These are phyloP conservation scores for Dalechampia spathulata DNA, from an alignment of 441 rosid species.

Conservation along the genomic window DNA sequence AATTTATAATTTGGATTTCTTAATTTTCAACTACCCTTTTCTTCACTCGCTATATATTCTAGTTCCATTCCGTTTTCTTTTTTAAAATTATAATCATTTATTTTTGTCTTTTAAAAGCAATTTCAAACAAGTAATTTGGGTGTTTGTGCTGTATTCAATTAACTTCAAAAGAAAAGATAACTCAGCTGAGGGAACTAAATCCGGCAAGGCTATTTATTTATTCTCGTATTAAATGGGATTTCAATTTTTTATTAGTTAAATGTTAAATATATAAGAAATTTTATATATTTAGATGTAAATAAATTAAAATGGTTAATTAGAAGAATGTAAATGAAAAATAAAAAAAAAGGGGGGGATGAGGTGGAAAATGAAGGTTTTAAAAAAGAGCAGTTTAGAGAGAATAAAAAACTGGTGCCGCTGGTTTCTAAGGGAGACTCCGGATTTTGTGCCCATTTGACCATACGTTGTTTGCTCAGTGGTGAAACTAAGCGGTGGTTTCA, in stretches of 20 bases:
- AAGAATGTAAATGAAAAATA: no score
- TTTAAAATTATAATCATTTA: conserved; percentile 14
- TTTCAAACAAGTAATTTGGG: conserved; percentile 28
- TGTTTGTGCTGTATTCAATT: conserved; percentile 28
- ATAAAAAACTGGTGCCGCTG: conserved; percentile 41
- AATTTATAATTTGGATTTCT: no score
- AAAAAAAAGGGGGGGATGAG: neutral
- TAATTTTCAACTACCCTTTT: no score
- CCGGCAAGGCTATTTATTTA: no score
- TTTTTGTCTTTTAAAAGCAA: conserved; percentile 24
- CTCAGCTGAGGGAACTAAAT: no score
- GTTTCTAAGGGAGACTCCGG: conserved; percentile 46
- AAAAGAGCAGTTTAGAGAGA: conserved; percentile 13
- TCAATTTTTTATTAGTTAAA: no score
- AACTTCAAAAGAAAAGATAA: conserved; percentile 11
- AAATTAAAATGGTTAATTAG: no score
- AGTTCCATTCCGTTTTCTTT: no score
- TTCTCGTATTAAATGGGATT: no score
- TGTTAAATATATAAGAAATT: no score
- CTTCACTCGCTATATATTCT: no score
- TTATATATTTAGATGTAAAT: no score
- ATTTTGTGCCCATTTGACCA: conserved; percentile 63
- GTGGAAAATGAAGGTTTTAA: conserved; percentile 18
- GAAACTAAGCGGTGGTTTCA: conserved; percentile 48
- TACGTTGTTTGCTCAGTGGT: conserved; percentile 53